Conservation (phyloP, 352 stramenopile genomes). For the Phytophthora podocarpi region DNA sequence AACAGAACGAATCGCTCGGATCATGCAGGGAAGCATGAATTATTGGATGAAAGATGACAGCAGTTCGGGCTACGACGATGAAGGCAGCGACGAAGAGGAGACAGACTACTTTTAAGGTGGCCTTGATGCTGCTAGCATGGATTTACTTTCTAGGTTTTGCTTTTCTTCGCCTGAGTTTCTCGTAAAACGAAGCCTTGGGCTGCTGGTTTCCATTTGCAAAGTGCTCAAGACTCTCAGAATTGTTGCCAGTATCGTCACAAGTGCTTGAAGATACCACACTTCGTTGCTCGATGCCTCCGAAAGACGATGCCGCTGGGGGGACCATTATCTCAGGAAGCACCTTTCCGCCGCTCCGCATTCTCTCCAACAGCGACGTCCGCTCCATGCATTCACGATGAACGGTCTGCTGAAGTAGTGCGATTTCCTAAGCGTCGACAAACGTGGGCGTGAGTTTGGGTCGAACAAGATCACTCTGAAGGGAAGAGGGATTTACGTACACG, state of each 20-base stretch:
- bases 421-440: constrained; percentile 52
- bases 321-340: constrained; percentile 66
- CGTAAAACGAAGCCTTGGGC: constrained; percentile 75
- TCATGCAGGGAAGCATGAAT: constrained; percentile 75
- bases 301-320: too few relatives aligned
- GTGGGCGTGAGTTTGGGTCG: background rate
- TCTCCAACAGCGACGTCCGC: constrained; percentile 75
- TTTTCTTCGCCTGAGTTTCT: constrained; percentile 71
- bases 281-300: too few relatives aligned
- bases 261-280: constrained; percentile 1
- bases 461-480: background rate
- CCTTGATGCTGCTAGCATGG: background rate
- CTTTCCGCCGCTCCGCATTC: constrained; percentile 71
- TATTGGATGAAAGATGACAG: constrained; percentile 61
- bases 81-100: constrained; percentile 42
- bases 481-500: constrained; percentile 27
- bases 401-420: constrained; percentile 74
- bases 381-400: constrained; percentile 86
- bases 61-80: constrained; percentile 31
- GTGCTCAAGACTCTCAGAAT: constrained; percentile 16
- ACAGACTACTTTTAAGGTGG: constrained; percentile 36
- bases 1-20: constrained; percentile 78
- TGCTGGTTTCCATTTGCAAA: constrained; percentile 10
- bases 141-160: constrained; percentile 45
- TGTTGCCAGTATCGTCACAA: constrained; percentile 26